Conservation (phyloP, 352 stramenopile genomes). For the Pythium monospermum region DNA sequence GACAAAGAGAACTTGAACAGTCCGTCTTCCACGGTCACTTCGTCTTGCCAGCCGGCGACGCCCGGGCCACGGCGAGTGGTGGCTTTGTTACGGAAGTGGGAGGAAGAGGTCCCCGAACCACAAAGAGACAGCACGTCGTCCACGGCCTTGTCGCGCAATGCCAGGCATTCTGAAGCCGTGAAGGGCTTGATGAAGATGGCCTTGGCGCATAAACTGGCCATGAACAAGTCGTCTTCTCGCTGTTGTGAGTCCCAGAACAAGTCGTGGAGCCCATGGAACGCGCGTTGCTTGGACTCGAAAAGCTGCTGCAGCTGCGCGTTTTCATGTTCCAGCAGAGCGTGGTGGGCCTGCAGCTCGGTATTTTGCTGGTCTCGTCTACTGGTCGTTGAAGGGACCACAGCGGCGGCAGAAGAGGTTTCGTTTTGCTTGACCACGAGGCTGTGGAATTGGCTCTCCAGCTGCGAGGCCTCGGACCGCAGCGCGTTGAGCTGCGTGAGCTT, state of each 20-base stretch:
- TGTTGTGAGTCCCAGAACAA: constrained; percentile 7
- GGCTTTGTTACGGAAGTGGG: too few relatives aligned
- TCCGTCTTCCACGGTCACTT: constrained; percentile 14
- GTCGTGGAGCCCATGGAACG: constrained; percentile 2
- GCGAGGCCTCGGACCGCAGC: constrained; percentile 15
- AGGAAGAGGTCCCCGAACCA: neutral
- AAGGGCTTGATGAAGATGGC: constrained; percentile 23
- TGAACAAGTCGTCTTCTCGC: constrained; percentile 20
- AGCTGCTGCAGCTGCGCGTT: constrained; percentile 16
- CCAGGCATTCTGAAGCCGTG: constrained; percentile 9
- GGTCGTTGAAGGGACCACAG: neutral
- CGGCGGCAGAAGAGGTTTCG: neutral
- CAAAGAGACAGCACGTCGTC: constrained; percentile 10
- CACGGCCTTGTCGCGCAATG: constrained; percentile 9
- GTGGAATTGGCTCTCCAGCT: constrained; percentile 20
- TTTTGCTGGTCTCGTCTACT: neutral
- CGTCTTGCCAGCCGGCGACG: constrained; percentile 22
- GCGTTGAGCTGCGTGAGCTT: constrained; percentile 20
- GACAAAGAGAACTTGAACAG: constrained; percentile 20
- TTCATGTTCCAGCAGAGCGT: constrained; percentile 6
- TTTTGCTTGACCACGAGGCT: constrained; percentile 7
- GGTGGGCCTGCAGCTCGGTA: neutral
- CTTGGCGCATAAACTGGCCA: constrained; percentile 9
- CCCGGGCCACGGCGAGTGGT: neutral
- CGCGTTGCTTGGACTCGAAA: neutral